Conservation (phyloP, 441 rosid species). For the Arabidopsis hybrid region DNA sequence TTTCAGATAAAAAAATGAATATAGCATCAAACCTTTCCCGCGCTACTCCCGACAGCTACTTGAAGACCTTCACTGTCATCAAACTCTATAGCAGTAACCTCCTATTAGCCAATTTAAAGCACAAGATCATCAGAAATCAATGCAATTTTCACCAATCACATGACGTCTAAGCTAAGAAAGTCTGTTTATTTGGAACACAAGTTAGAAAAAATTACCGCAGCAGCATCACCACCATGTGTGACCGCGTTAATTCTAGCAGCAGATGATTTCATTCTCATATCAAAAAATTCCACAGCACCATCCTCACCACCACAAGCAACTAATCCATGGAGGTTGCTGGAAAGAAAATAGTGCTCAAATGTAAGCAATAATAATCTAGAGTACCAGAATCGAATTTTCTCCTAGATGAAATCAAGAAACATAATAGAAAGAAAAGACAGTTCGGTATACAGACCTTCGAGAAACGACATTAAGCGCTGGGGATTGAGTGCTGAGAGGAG, state of each 20-base stretch:
- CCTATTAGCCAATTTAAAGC: slow-evolving; percentile 54
- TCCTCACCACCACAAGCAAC: slow-evolving; percentile 99
- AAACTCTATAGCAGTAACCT: slow-evolving; percentile 86
- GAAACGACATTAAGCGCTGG: slow-evolving; percentile 92
- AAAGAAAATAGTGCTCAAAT: slow-evolving; percentile 28
- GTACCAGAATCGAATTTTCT: slow-evolving; percentile 1
- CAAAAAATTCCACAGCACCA: slow-evolving; percentile 95
- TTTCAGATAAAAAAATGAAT: not conserved
- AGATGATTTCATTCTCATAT: slow-evolving; percentile 78
- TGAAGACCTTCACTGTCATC: slow-evolving; percentile 79
- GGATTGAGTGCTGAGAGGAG: slow-evolving; percentile 77
- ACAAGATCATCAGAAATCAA: slow-evolving; percentile 25
- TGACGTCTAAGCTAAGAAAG: slow-evolving; percentile 12
- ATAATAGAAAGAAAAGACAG: not conserved
- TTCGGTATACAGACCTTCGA: slow-evolving; percentile 64
- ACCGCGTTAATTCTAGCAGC: slow-evolving; percentile 85
- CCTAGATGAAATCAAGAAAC: slow-evolving; percentile 4
- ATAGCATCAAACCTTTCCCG: slow-evolving; percentile 74
- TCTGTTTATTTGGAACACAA: slow-evolving; percentile 30
- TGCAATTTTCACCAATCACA: not conserved
- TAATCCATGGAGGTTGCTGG: slow-evolving; percentile 85
- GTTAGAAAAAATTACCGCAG: slow-evolving; percentile 53
- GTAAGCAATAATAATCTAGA: slow-evolving; percentile 28
- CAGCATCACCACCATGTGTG: slow-evolving; percentile 72
- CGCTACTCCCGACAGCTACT: slow-evolving; percentile 89